Percentiles rank a stretch among this genome's conserved stretches.
phyloP scores from a whole-genome alignment of 2,329 filamentous ascomycete species.

The Elsinoe arachidis region DNA sequence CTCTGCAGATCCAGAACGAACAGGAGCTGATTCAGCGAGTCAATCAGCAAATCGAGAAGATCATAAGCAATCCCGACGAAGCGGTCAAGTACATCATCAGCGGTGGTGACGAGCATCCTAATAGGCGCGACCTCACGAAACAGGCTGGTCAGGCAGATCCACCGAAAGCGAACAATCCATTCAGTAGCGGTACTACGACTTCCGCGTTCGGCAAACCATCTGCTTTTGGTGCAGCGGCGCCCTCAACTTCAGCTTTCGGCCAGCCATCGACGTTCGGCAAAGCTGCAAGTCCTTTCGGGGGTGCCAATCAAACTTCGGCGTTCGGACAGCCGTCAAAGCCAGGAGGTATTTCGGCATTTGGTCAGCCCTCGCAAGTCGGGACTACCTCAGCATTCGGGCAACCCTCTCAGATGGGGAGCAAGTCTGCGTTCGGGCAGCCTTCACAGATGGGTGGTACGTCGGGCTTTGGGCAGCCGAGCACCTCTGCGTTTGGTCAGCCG shows the following conservation, averaged over 20 bases:
- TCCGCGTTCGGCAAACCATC: conserved; percentile 16
- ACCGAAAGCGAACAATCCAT: conserved; percentile 39
- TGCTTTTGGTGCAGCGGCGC: conserved; percentile 2
- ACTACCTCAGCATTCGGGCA: conserved; percentile 14
- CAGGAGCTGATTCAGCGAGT: conserved; percentile 55
- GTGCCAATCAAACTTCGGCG: not conserved
- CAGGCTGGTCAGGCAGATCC: conserved; percentile 19
- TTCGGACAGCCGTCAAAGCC: conserved; percentile 5
- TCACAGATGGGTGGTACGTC: conserved; percentile 1
- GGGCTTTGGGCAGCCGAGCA: conserved; percentile 14
- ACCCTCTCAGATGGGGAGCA: conserved; percentile 11
- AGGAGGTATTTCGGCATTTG: not conserved
- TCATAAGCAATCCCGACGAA: conserved; percentile 58
- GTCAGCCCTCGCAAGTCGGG: not conserved
- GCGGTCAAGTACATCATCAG: conserved; percentile 63
- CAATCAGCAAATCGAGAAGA: conserved; percentile 62
- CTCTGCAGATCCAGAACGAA: conserved; percentile 44
- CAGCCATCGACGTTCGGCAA: conserved; percentile 13
- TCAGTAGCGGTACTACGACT: conserved; percentile 12
- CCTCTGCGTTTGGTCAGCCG: conserved; percentile 16
- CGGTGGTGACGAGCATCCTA: conserved; percentile 63
- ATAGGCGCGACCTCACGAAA: conserved; percentile 58
- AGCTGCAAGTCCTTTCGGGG: conserved; percentile 13
- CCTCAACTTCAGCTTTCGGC: conserved; percentile 9
- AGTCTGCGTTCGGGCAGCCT: conserved; percentile 18